phyloP scores from a whole-genome alignment of 345 rosid species.

The Moricandia moricandioides region DNA sequence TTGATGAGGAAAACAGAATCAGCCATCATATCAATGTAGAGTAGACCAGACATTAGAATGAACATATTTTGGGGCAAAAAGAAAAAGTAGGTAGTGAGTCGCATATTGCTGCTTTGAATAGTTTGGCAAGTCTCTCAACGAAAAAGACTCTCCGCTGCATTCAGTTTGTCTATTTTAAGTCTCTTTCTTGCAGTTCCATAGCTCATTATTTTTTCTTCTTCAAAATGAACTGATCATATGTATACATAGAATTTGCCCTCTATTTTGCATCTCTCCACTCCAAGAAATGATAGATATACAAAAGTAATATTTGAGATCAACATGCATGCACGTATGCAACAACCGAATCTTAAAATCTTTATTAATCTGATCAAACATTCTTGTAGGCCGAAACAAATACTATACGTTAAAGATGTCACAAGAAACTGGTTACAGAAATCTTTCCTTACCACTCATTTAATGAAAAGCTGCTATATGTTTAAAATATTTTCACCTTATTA shows the following conservation, averaged over 20 bases:
- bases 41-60: not conserved
- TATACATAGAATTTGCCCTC: not conserved
- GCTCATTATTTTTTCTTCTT: not conserved
- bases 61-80: not conserved
- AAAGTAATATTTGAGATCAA: not conserved
- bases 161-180: not conserved
- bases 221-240: not conserved
- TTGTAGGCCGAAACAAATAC: not conserved
- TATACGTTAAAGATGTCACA: not conserved
- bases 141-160: slow-evolving; percentile 22
- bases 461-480: slow-evolving; percentile 17
- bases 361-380: not conserved
- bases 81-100: slow-evolving; percentile 15
- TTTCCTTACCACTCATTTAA: slow-evolving; percentile 11
- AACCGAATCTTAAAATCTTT: not conserved
- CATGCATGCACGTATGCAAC: not conserved
- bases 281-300: not conserved
- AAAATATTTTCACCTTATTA: no score
- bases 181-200: not conserved
- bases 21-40: not conserved
- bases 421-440: not conserved
- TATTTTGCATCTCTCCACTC: not conserved
- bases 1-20: not conserved
- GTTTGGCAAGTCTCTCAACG: slow-evolving; percentile 16
- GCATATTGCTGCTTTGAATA: slow-evolving; percentile 29